A percentile compares a stretch with the other conserved stretches of the same genome.
Evolutionary conservation across 2,329 filamentous ascomycete species (phyloP).

Genomic region (Aspergillus fijiensis): DNA sequence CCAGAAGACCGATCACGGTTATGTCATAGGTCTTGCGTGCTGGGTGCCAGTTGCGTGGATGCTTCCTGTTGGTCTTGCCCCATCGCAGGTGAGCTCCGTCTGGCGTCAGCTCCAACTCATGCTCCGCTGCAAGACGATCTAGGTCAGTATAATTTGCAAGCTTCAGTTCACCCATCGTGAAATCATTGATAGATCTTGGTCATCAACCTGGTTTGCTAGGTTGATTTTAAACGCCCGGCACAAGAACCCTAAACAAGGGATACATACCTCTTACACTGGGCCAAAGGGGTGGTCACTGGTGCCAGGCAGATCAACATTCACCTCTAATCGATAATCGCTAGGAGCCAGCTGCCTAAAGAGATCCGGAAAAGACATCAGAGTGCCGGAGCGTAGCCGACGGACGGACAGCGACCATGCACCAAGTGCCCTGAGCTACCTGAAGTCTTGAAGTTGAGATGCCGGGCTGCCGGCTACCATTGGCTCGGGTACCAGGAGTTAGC

Average conservation of each 20-base stretch:
- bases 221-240: not conserved
- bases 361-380: not conserved
- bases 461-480: not conserved
- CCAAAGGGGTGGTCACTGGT: not conserved
- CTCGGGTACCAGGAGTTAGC: not conserved
- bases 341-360: not conserved
- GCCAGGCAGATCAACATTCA: not conserved
- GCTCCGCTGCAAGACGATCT: conserved; percentile 1
- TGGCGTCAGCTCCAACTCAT: conserved; percentile 17
- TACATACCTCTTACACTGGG: not conserved
- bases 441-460: not conserved
- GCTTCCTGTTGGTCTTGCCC: conserved; percentile 17
- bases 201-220: not conserved
- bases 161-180: not conserved
- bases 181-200: not conserved
- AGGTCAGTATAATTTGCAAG: not conserved
- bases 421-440: not conserved
- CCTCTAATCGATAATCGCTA: not conserved
- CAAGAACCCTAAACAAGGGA: not conserved
- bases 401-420: not conserved
- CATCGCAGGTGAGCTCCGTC: conserved; percentile 19
- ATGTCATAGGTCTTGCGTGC: conserved; percentile 26
- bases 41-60: conserved; percentile 25
- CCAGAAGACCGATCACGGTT: conserved; percentile 23
- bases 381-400: not conserved